Conservation (phyloP, 2,329 filamentous ascomycete species). For the Rugonectria rugulosa region DNA sequence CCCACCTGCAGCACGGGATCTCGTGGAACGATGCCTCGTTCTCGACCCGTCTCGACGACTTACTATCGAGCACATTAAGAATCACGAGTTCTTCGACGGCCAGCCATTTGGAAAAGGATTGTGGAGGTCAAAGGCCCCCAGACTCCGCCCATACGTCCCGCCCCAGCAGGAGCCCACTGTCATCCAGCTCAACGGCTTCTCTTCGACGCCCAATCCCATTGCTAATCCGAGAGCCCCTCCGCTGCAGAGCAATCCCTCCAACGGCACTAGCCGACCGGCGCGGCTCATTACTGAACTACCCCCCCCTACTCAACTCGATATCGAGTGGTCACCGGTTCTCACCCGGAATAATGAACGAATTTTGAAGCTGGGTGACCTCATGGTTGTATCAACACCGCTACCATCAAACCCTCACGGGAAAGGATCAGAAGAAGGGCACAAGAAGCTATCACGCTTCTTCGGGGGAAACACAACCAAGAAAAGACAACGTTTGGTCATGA, state of each 20-base stretch:
- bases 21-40: slow-evolving; percentile 90
- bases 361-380: slow-evolving; percentile 88
- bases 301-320: slow-evolving; percentile 95
- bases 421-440: slow-evolving; percentile 76
- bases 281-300: slow-evolving; percentile 93
- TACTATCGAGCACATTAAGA: slow-evolving; percentile 95
- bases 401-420: slow-evolving; percentile 77
- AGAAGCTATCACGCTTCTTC: slow-evolving; percentile 94
- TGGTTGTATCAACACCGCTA: slow-evolving; percentile 81
- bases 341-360: slow-evolving; percentile 93
- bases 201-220: slow-evolving; percentile 42
- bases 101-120: slow-evolving; percentile 82
- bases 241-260: slow-evolving; percentile 48
- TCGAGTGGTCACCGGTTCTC: slow-evolving; percentile 97
- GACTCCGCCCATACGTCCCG: slow-evolving; percentile 83
- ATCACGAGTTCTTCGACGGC: slow-evolving; percentile 93
- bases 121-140: slow-evolving; percentile 90
- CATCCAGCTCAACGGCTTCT: slow-evolving; percentile 74
- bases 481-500: slow-evolving; percentile 89
- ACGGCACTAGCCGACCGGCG: slow-evolving; percentile 67
- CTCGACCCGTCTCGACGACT: slow-evolving; percentile 84
- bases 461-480: slow-evolving; percentile 92
- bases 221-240: slow-evolving; percentile 43
- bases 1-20: slow-evolving; percentile 82
- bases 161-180: slow-evolving; percentile 75